Percentiles rank a stretch among this genome's conserved stretches.
Conservation (phyloP, 768 basidiomycete species). For the Boletellus ananas region DNA sequence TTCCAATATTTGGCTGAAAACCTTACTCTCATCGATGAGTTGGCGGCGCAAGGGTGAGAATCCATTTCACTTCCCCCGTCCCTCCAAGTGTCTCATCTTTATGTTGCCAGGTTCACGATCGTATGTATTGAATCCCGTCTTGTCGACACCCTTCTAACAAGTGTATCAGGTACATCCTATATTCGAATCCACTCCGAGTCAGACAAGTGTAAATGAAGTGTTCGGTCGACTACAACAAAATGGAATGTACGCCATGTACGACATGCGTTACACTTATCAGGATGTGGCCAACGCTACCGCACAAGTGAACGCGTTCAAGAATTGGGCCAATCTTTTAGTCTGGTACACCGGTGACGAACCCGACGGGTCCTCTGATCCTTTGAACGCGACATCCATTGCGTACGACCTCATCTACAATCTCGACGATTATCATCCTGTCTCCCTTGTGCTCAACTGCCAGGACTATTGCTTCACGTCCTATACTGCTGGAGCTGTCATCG, state of each 20-base stretch:
- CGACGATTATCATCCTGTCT: constrained; percentile 65
- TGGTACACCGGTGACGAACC: constrained; percentile 76
- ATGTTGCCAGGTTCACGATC: constrained; percentile 15
- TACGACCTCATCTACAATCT: constrained; percentile 56
- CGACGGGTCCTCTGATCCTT: constrained; percentile 61
- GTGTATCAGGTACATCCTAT: constrained; percentile 58
- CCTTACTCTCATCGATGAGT: constrained; percentile 27
- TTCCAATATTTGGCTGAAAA: constrained; percentile 29
- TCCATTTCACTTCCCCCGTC: background rate
- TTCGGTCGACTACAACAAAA: constrained; percentile 68
- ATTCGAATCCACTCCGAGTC: constrained; percentile 59
- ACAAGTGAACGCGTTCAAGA: constrained; percentile 66
- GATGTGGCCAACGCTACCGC: constrained; percentile 54
- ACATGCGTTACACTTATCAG: constrained; percentile 73
- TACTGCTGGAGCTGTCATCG: constrained; percentile 60
- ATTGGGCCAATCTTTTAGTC: constrained; percentile 59
- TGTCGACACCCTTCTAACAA: constrained; percentile 3
- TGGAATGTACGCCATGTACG: constrained; percentile 69
- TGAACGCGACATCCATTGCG: constrained; percentile 48
- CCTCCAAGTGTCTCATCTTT: background rate
- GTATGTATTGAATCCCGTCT: constrained; percentile 21
- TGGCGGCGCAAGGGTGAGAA: constrained; percentile 27
- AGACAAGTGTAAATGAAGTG: constrained; percentile 41
- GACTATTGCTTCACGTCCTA: constrained; percentile 61
- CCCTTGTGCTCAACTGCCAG: constrained; percentile 61